Evolutionary conservation across 2,329 filamentous ascomycete genomes (phyloP), one percentile per base, ranked within the genome.

Genomic region (Podosphaera xanthii): DNA sequence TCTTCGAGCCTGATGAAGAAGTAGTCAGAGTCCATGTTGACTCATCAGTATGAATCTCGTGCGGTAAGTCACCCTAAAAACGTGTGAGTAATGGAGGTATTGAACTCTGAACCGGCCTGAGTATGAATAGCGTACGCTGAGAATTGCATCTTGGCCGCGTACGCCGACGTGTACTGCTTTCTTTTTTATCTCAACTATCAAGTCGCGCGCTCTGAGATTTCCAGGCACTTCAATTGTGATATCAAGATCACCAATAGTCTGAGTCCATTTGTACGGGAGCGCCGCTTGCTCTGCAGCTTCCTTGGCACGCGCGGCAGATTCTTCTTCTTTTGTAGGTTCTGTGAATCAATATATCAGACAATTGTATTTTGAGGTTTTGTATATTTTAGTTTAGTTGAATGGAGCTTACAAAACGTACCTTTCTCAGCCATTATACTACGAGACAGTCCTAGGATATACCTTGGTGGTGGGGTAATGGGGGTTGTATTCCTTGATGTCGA

Each of bases 191-290:
- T 86, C 82, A 60, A 98, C 82, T 60, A 86, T 81, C 42, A 98
- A 73, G 70, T 98, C 92, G 65, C 79, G 80, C 46, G 82, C 87
- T 73, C 94, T 94, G 65, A 91, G 75, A 71, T 90, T 94, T 33
- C 78, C 84, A 0, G 91, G 85, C 0, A 98, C 81, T 35, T 79
- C 75, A 61, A 94, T 78, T 57, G 78, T 84, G 67, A 97, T 74
- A 69, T 95, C 87, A 61, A 96, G 74, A 69, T 97, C 92, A 65
- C 77, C 78, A 70, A 98, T 95, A 33, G 86, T 90, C 74, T 98
- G 92, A 9, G 80, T 86, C 92, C 92, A 98, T 74, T 94, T 92
- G 82, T 98, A 98, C 0, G 92, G 92, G 49, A 98, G 82, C 33
- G 84, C 80, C 49, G 83, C 85, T 75, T 98, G 92, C 74, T 98